A percentile compares a stretch with the other conserved stretches of the same genome.
These are phyloP conservation scores for Starmerella powellii DNA, from an alignment of 805 yeast species.

Conservation along the genomic window DNA sequence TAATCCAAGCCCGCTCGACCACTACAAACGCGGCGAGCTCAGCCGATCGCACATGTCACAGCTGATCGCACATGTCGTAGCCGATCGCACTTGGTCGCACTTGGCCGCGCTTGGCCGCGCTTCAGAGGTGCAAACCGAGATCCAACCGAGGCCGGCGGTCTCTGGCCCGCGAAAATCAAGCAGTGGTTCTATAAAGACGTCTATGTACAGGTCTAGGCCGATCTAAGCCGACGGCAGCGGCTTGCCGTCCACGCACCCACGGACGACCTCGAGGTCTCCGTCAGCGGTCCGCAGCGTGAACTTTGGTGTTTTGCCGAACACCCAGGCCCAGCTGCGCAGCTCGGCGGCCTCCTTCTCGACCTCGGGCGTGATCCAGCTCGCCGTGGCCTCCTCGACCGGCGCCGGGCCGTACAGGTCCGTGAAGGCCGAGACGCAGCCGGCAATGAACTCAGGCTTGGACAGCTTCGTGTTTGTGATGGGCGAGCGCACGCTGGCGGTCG, in stretches of 20 bases:
- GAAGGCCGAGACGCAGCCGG: constrained; percentile 36
- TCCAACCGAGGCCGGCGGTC: too few species aligned
- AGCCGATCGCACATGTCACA: too few species aligned
- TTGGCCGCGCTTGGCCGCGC: too few species aligned
- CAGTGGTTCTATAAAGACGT: too few species aligned
- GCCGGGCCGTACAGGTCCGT: constrained; percentile 24
- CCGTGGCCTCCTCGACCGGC: constrained; percentile 5
- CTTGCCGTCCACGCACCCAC: constrained; percentile 31
- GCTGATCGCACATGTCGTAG: too few species aligned
- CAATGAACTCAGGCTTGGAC: constrained; percentile 36
- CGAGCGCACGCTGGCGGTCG: constrained; percentile 69
- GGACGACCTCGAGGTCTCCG: constrained; percentile 38
- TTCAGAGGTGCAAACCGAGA: too few species aligned
- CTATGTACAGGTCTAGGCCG: too few species aligned
- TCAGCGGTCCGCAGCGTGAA: constrained; percentile 42
- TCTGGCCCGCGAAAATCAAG: too few species aligned
- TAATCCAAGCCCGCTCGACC: too few species aligned
- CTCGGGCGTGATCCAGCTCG: constrained; percentile 23
- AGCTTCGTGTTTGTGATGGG: constrained; percentile 59
- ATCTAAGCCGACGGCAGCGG: too few species aligned
- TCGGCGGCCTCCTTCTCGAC: constrained; percentile 28
- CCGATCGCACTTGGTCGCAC: too few species aligned
- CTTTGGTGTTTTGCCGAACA: constrained; percentile 60
- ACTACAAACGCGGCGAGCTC: too few species aligned
- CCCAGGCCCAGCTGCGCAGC: constrained; percentile 59